A percentile compares a stretch with the other conserved stretches of the same genome.
phyloP scores from a whole-genome alignment of 2,329 filamentous ascomycete species.

The Pseudocercospora ulei region DNA sequence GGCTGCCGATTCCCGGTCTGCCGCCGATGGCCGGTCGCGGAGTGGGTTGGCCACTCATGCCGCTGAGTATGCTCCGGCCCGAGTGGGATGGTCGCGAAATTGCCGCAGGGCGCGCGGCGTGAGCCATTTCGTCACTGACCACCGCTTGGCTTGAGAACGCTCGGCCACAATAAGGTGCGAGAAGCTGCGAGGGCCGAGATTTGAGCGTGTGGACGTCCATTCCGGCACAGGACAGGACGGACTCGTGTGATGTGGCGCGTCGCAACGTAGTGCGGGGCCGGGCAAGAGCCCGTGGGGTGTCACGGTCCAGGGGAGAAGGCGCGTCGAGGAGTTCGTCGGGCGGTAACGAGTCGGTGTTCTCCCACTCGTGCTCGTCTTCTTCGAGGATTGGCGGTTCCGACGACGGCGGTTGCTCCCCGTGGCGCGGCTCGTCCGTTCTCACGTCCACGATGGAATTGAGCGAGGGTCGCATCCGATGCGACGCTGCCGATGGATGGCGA shows the following conservation, averaged over 20 bases:
- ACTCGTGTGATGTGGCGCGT: conserved; percentile 70
- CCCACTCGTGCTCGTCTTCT: conserved; percentile 29
- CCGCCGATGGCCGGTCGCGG: conserved; percentile 10
- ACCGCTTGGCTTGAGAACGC: conserved; percentile 43
- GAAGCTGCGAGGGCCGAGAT: conserved; percentile 64
- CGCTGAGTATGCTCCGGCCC: conserved; percentile 29
- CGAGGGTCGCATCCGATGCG: conserved; percentile 22
- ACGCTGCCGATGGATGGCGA: conserved; percentile 16
- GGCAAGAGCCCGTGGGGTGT: conserved; percentile 27
- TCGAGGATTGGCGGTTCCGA: conserved; percentile 28
- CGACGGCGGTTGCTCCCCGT: conserved; percentile 19
- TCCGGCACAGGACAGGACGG: conserved; percentile 73
- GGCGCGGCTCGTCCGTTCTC: conserved; percentile 28
- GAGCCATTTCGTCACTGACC: conserved; percentile 33
- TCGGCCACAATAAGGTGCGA: conserved; percentile 45
- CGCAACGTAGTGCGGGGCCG: conserved; percentile 44
- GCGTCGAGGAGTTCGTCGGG: conserved; percentile 16
- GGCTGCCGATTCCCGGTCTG: conserved; percentile 38
- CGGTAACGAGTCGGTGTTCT: conserved; percentile 20
- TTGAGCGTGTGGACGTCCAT: conserved; percentile 76
- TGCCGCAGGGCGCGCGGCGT: conserved; percentile 31
- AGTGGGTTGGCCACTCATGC: conserved; percentile 26
- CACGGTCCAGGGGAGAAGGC: conserved; percentile 25
- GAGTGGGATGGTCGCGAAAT: conserved; percentile 36
- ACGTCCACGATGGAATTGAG: conserved; percentile 30